Percentiles rank a stretch among this genome's conserved stretches.
Conservation (phyloP, 1,284 basidiomycete species). For the Gomphus bonarii region DNA sequence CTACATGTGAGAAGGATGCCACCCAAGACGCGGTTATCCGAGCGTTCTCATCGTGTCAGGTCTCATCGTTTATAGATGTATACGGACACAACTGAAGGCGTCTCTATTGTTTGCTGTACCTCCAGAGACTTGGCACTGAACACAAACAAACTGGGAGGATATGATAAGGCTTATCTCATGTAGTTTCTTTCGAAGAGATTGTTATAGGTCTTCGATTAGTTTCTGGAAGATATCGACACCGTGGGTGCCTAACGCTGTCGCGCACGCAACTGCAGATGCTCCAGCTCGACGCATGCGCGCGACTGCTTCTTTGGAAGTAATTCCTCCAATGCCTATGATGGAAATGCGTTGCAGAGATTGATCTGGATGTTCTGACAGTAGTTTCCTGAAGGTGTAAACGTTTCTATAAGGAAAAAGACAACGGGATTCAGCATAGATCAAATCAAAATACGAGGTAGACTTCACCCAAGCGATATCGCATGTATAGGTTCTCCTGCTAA, state of each 20-base stretch:
- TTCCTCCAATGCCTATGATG: constrained; percentile 71
- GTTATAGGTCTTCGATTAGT: constrained; percentile 20
- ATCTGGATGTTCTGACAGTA: constrained; percentile 35
- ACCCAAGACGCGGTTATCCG: too few species aligned
- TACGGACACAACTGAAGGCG: too few species aligned
- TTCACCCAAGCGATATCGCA: constrained; percentile 64
- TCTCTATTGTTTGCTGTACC: too few species aligned
- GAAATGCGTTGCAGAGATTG: constrained; percentile 36
- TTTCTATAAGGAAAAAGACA: constrained; percentile 17
- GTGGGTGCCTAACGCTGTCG: constrained; percentile 58
- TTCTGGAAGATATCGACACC: constrained; percentile 57
- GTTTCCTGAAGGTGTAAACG: constrained; percentile 34
- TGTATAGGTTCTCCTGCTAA: constrained; percentile 71
- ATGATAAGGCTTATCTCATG: too few species aligned
- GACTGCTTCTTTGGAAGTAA: constrained; percentile 47
- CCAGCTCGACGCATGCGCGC: constrained; percentile 61
- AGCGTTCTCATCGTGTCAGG: too few species aligned
- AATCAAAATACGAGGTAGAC: constrained; percentile 24
- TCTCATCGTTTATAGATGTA: too few species aligned
- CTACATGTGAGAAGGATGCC: too few species aligned
- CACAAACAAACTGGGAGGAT: too few species aligned
- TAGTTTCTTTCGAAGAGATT: neutral
- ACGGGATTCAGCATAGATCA: neutral
- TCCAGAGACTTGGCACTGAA: too few species aligned
- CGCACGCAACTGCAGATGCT: constrained; percentile 60